phyloP scores from a whole-genome alignment of 2,329 filamentous ascomycete species.

The Byssothecium circinans region DNA sequence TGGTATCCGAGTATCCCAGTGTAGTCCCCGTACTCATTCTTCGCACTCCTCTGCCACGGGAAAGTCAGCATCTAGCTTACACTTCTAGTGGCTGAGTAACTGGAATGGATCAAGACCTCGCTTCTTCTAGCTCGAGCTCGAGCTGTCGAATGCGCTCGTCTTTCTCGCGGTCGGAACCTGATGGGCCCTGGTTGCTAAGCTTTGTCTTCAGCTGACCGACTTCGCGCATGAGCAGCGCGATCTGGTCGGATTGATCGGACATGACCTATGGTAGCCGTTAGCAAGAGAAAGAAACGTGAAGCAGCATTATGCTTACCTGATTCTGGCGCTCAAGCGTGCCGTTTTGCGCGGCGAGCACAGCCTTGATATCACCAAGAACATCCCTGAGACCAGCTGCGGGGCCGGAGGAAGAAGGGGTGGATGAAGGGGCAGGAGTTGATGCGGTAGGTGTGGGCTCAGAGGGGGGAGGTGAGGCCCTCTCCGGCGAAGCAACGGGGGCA shows the following conservation, averaged over 20 bases:
- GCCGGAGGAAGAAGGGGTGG: constrained; percentile 41
- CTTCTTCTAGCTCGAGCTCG: constrained; percentile 47
- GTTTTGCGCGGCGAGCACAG: constrained; percentile 75
- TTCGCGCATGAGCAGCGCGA: constrained; percentile 68
- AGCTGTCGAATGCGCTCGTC: constrained; percentile 46
- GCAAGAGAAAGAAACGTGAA: neutral
- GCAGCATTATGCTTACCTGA: neutral
- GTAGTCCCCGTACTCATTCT: neutral
- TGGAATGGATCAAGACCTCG: constrained; percentile 33
- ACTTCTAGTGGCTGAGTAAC: neutral
- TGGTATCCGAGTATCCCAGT: neutral
- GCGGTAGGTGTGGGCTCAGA: constrained; percentile 43
- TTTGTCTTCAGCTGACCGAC: constrained; percentile 70
- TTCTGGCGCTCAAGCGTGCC: constrained; percentile 14
- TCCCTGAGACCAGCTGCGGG: constrained; percentile 61
- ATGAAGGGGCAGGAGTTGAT: constrained; percentile 40
- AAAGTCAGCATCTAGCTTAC: neutral
- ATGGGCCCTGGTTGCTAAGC: constrained; percentile 51
- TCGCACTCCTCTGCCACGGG: neutral
- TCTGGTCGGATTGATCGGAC: constrained; percentile 74
- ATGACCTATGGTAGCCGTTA: constrained; percentile 60
- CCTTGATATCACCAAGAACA: constrained; percentile 75
- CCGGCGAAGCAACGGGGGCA: constrained; percentile 34
- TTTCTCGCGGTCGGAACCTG: constrained; percentile 40
- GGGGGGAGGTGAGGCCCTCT: constrained; percentile 41